Evolutionary conservation across 2,329 filamentous ascomycete species (phyloP), one percentile per base, ranked within the genome.

Genomic region (Botrytis squamosa): DNA sequence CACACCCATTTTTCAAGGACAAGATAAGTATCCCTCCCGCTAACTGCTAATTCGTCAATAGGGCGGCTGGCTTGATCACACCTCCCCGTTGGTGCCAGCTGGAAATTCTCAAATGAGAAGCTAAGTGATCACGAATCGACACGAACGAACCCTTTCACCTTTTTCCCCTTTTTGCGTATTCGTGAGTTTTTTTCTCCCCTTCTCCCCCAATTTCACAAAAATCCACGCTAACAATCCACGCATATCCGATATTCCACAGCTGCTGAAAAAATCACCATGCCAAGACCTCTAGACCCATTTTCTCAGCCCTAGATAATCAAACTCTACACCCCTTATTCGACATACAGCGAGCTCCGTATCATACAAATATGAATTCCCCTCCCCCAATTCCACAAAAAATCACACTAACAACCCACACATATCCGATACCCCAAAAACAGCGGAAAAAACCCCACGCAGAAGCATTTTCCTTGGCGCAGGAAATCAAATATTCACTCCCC

Each of bases 11-110:
- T 62, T 62, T 40, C 2, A 40, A 55, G 59, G 59, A 62, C 22
- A 40, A 38, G 42, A 33, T 49, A 66, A 49, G 64, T 66, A 46
- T 44, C 42, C 29, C 63, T 10, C 12, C 63, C 29, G 22, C 29
- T 66, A 65, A 66, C 44, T 18, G n/a, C 49, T 68, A 42, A 68
- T 68, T 40, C 5, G 49, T 57, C 46, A 42, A 57, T 40, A 68
- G 65, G 36, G 65, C 18, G 49, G 65, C 36, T 68, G 29, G 65
- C 65, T 25, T 57, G 49, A 68, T 68, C 66, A 68, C 66, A 68
- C 66, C 49, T 68, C 66, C 66, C 20, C 49, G 66, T 42, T 55
- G 49, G 66, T 68, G 66, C 66, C 40, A 42, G 49, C 66, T 68
- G 36, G 66, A n/a, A 57, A 68, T 33, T 52, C 49, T 68, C 65